Evolutionary conservation across 805 yeast genomes (phyloP).

Genomic region (Zygotorulaspora sp.): DNA sequence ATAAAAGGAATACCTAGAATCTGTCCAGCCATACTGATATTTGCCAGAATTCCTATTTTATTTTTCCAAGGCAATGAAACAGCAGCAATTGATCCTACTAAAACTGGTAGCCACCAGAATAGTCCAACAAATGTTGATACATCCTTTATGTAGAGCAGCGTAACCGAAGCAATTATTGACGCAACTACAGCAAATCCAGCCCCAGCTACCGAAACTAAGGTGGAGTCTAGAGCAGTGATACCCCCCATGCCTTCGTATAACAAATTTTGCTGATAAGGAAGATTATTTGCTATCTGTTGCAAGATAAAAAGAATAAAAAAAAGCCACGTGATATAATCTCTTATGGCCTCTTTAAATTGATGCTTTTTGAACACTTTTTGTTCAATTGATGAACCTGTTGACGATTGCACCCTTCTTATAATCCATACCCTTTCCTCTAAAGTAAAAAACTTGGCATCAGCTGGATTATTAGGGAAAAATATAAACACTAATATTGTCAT

Average conservation of each 20-base stretch:
- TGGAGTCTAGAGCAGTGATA: slow-evolving; percentile 42
- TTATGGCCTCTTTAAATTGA: slow-evolving; percentile 48
- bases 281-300: slow-evolving; percentile 48
- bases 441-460: slow-evolving; percentile 45
- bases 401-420: slow-evolving; percentile 41
- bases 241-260: slow-evolving; percentile 46
- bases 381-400: slow-evolving; percentile 42
- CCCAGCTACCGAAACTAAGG: slow-evolving; percentile 50
- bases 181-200: slow-evolving; percentile 46
- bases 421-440: slow-evolving; percentile 49
- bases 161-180: slow-evolving; percentile 37
- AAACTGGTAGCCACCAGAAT: slow-evolving; percentile 41
- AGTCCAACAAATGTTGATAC: slow-evolving; percentile 39
- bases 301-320: slow-evolving; percentile 40
- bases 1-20: slow-evolving; percentile 44
- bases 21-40: slow-evolving; percentile 44
- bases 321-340: slow-evolving; percentile 47
- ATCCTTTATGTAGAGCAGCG: slow-evolving; percentile 35
- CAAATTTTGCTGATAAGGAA: slow-evolving; percentile 50
- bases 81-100: slow-evolving; percentile 44
- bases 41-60: slow-evolving; percentile 45
- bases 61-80: slow-evolving; percentile 43
- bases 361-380: slow-evolving; percentile 44
- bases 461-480: slow-evolving; percentile 54
- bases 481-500: slow-evolving; percentile 35